Evolutionary conservation across 2,329 filamentous ascomycete species (phyloP).

Genomic region (Talaromyces piceae): DNA sequence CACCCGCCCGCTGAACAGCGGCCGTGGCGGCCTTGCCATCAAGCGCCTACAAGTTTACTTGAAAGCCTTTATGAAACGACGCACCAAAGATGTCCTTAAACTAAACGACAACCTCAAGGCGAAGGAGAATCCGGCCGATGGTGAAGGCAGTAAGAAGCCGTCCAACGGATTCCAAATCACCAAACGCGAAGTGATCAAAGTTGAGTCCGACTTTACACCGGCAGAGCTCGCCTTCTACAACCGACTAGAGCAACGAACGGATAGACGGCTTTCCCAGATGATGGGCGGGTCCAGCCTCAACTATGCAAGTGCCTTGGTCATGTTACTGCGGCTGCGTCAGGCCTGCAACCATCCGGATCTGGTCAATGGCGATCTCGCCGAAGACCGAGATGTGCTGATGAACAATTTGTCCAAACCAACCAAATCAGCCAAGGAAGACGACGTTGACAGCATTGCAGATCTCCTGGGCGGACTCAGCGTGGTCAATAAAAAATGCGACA

Average conservation of each 20-base stretch:
- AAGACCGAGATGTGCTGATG: slow-evolving; percentile 77
- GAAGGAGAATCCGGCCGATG: slow-evolving; percentile 47
- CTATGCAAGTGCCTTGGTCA: slow-evolving; percentile 87
- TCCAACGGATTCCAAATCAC: slow-evolving; percentile 79
- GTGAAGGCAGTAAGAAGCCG: slow-evolving; percentile 45
- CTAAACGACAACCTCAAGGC: slow-evolving; percentile 73
- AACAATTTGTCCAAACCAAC: slow-evolving; percentile 51
- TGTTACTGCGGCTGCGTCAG: slow-evolving; percentile 84
- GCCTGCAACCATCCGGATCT: slow-evolving; percentile 91
- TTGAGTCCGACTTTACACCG: slow-evolving; percentile 69
- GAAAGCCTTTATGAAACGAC: slow-evolving; percentile 95
- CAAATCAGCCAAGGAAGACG: slow-evolving; percentile 43
- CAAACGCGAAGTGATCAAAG: slow-evolving; percentile 75
- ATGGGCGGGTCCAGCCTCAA: slow-evolving; percentile 72
- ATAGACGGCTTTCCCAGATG: slow-evolving; percentile 81
- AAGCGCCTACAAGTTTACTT: slow-evolving; percentile 75
- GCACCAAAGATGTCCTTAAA: slow-evolving; percentile 94
- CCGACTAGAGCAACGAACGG: slow-evolving; percentile 72
- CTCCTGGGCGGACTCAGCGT: slow-evolving; percentile 80
- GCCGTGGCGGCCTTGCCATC: slow-evolving; percentile 82
- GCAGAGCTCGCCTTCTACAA: slow-evolving; percentile 82
- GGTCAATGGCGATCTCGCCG: slow-evolving; percentile 74
- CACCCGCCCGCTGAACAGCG: slow-evolving; percentile 79
- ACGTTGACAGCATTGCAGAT: slow-evolving; percentile 76
- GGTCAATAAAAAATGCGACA: slow-evolving; percentile 68